Conservation (phyloP, 2,329 filamentous ascomycete genomes). For the Botrytis fabae region DNA sequence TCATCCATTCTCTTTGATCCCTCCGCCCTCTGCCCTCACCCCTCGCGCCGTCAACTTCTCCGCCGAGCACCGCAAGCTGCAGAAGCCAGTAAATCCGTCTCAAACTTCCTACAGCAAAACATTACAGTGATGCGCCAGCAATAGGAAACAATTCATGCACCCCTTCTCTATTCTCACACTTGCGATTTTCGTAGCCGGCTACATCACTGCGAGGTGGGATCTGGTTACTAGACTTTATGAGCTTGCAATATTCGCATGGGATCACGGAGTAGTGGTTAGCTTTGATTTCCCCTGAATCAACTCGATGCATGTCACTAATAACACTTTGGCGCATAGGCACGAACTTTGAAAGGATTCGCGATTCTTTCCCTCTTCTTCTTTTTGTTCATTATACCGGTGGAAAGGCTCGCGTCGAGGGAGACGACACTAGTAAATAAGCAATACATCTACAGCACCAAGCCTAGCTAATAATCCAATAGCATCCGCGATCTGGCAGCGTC, state of each 20-base stretch:
- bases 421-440: conserved; percentile 66
- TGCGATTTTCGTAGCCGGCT: conserved; percentile 98
- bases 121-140: conserved; percentile 35
- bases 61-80: background rate
- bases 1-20: background rate
- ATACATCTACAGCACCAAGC: conserved; percentile 29
- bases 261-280: conserved; percentile 90
- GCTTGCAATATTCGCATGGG: conserved; percentile 94
- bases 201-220: conserved; percentile 99
- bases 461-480: conserved; percentile 53
- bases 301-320: conserved; percentile 25
- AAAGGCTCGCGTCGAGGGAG: conserved; percentile 78
- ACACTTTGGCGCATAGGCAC: conserved; percentile 56
- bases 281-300: background rate
- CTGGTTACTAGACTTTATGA: conserved; percentile 96
- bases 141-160: conserved; percentile 67
- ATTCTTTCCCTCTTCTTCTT: conserved; percentile 83
- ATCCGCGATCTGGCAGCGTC: conserved; percentile 74
- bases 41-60: background rate
- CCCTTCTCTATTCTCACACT: conserved; percentile 93
- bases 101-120: background rate
- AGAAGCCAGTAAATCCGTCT: background rate
- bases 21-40: background rate
- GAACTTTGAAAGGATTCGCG: conserved; percentile 81
- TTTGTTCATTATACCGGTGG: conserved; percentile 78